Conservation (phyloP, 352 stramenopile genomes). For the Phytophthora cryptogea region DNA sequence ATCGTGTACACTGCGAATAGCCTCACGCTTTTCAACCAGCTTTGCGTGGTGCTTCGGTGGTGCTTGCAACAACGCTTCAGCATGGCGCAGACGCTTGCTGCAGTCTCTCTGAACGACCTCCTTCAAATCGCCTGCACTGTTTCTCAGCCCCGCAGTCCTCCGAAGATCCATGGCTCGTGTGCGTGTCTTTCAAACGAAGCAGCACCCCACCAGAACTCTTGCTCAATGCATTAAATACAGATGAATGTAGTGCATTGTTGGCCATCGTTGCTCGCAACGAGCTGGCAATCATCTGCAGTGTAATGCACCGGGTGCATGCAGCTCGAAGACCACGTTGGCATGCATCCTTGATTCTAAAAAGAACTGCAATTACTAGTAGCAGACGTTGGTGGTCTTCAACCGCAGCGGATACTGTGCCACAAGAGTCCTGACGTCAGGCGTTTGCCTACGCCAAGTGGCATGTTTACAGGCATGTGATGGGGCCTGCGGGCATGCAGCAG, state of each 20-base stretch:
- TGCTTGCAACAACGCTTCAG: neutral
- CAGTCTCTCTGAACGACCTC: conserved; percentile 11
- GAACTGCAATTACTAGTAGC: too few species aligned
- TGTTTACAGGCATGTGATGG: conserved; percentile 11
- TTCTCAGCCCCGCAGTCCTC: conserved; percentile 10
- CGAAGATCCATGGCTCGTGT: neutral
- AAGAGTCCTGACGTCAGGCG: neutral
- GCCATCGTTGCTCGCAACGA: too few species aligned
- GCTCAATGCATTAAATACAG: conserved; percentile 4
- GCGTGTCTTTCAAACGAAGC: too few species aligned
- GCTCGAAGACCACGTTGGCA: too few species aligned
- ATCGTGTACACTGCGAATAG: too few species aligned
- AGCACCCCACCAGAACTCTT: too few species aligned
- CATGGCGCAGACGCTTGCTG: neutral
- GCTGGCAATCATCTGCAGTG: too few species aligned
- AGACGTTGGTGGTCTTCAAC: conserved; percentile 1
- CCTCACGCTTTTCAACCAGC: too few species aligned
- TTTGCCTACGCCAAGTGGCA: conserved; percentile 1
- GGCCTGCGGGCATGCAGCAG: conserved; percentile 11
- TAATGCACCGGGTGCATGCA: too few species aligned
- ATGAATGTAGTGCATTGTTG: neutral
- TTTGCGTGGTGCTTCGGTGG: neutral
- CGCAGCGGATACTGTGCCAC: conserved; percentile 7
- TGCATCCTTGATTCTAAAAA: too few species aligned
- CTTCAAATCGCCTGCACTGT: conserved; percentile 14